Percentiles rank a stretch among this genome's conserved stretches.
These are phyloP conservation scores for Coemansia sp. DNA, from an alignment of 192 early-diverging fungal species.

Conservation along the genomic window DNA sequence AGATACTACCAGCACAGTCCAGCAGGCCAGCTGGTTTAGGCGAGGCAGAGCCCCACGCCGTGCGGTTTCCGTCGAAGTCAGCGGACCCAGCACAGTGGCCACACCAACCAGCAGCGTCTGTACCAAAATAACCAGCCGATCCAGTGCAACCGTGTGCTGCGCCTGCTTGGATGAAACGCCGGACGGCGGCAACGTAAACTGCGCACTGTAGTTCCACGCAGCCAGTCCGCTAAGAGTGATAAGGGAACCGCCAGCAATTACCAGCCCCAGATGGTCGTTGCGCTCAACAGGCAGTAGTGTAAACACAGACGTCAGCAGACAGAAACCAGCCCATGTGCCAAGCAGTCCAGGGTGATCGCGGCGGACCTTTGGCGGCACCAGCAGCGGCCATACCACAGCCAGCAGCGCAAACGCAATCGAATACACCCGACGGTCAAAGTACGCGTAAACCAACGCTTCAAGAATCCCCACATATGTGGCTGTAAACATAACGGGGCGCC, in stretches of 20 bases:
- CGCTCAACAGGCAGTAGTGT: conserved; percentile 87
- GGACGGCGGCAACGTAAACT: conserved; percentile 37
- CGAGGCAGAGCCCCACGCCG: conserved; percentile 42
- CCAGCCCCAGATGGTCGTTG: conserved; percentile 67
- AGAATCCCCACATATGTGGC: conserved; percentile 63
- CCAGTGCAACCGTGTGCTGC: conserved; percentile 27
- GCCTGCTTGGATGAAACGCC: conserved; percentile 22
- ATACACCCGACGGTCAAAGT: conserved; percentile 70
- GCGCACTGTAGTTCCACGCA: conserved; percentile 39
- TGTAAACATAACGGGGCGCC: conserved; percentile 42
- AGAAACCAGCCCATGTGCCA: conserved; percentile 63
- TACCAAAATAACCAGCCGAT: conserved; percentile 31
- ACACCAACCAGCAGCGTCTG: conserved; percentile 41
- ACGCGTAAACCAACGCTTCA: conserved; percentile 83
- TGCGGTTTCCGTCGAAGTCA: conserved; percentile 34
- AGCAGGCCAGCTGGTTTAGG: conserved; percentile 39
- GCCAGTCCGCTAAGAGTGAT: conserved; percentile 43
- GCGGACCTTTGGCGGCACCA: conserved; percentile 55
- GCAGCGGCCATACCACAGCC: conserved; percentile 64
- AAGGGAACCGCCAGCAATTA: conserved; percentile 47
- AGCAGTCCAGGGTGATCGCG: conserved; percentile 56
- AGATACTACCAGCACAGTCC: conserved; percentile 40
- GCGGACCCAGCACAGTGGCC: conserved; percentile 43
- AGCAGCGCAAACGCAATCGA: conserved; percentile 59
- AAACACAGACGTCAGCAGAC: conserved; percentile 76